Percentiles rank a stretch among this genome's conserved stretches.
Evolutionary conservation across 164 flowering plant genomes (phyloP).

Genomic region (Stephania yunnanensis): DNA sequence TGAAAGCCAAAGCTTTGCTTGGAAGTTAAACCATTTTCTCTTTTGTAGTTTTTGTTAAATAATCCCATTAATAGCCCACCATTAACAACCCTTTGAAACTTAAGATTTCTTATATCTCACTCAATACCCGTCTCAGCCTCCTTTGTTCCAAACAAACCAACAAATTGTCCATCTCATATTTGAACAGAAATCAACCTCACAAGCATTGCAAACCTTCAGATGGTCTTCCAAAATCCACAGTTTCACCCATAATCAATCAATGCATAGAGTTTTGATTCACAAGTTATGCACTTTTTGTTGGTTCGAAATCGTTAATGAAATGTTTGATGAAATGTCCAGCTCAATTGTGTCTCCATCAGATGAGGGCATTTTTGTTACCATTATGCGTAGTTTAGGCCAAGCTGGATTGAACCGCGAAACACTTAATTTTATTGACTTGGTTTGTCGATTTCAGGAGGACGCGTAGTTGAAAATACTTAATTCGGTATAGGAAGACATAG

Average conservation of each 20-base stretch:
- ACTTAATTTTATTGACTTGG: conserved; percentile 48
- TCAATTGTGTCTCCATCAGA: conserved; percentile 56
- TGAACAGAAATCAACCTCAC: conserved; percentile 54
- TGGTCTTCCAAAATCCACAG: conserved; percentile 24
- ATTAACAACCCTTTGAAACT: too few relatives aligned
- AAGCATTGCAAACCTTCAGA: conserved; percentile 58
- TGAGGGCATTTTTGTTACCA: conserved; percentile 59
- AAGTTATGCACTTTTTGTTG: conserved; percentile 64
- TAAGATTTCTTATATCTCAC: background rate
- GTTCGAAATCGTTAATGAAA: conserved; percentile 40
- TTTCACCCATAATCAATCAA: conserved; percentile 62
- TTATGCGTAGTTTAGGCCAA: conserved; percentile 56
- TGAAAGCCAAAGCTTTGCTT: too few relatives aligned
- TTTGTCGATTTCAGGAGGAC: conserved; percentile 26
- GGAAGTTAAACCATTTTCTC: too few relatives aligned
- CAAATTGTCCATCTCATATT: conserved; percentile 61
- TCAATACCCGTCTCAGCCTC: conserved; percentile 20
- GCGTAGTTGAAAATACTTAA: conserved; percentile 69
- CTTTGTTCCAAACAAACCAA: conserved; percentile 41
- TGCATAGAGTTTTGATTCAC: conserved; percentile 68
- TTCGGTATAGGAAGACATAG: conserved; percentile 75
- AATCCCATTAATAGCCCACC: too few relatives aligned
- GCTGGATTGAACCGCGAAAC: conserved; percentile 38
- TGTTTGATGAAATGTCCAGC: conserved; percentile 83
- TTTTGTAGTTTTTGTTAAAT: too few relatives aligned